A percentile compares a stretch with the other conserved stretches of the same genome.
phyloP scores from a whole-genome alignment of 441 rosid genomes.

The Syzygium malaccense region DNA sequence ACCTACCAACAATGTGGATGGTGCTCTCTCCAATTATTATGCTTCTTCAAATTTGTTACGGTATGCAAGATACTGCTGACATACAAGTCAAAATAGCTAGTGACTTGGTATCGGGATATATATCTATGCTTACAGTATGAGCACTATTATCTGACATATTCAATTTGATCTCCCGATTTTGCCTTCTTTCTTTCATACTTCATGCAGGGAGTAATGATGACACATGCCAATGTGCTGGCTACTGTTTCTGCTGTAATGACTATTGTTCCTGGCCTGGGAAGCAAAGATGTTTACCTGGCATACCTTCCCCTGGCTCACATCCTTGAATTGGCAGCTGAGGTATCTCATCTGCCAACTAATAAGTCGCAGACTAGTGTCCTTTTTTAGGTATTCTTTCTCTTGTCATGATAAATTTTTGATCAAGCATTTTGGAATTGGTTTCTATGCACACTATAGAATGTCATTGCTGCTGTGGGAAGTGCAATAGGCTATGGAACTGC shows the following conservation, averaged over 20 bases:
- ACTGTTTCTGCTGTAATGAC: conserved; percentile 90
- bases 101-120: neutral
- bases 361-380: neutral
- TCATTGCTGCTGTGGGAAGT: conserved; percentile 79
- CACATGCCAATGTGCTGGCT: conserved; percentile 92
- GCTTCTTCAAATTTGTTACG: neutral
- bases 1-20: neutral
- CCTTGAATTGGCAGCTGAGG: conserved; percentile 98
- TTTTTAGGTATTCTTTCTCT: neutral
- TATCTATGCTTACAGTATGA: neutral
- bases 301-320: conserved; percentile 94
- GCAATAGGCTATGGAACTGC: conserved; percentile 95
- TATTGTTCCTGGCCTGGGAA: conserved; percentile 79
- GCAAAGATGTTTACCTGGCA: conserved; percentile 82
- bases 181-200: conserved; percentile 6
- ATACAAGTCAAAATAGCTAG: neutral
- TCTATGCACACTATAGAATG: conserved; percentile 37
- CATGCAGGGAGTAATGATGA: conserved; percentile 97
- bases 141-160: neutral
- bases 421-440: neutral
- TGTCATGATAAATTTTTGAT: neutral
- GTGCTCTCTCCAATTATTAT: neutral
- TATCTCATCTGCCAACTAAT: conserved; percentile 7
- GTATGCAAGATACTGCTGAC: neutral
- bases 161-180: neutral